Percentiles rank a stretch among this genome's conserved stretches.
Conservation (phyloP, 2,329 filamentous ascomycete species). For the Fusarium illudens region DNA sequence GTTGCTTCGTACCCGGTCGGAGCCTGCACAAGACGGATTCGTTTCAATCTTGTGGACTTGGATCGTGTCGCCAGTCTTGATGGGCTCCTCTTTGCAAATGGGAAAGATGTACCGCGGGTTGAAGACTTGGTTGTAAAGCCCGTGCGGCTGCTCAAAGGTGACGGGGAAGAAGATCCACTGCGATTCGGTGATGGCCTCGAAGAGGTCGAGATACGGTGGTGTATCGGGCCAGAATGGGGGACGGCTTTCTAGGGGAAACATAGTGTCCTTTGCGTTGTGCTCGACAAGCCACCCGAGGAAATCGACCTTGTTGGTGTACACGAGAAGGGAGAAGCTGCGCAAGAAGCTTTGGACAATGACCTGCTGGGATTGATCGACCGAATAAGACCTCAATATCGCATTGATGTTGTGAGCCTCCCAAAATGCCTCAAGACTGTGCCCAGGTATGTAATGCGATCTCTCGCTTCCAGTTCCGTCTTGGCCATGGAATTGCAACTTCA, state of each 20-base stretch:
- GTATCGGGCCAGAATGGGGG: neutral
- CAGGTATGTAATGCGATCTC: neutral
- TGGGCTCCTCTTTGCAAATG: neutral
- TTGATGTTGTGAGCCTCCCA: neutral
- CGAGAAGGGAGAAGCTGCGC: conserved; percentile 6
- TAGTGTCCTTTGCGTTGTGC: neutral
- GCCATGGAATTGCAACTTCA: neutral
- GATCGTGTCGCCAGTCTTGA: neutral
- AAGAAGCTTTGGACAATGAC: neutral
- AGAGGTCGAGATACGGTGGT: neutral
- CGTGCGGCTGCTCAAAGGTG: neutral
- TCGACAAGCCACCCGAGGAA: neutral
- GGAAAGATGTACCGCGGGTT: neutral
- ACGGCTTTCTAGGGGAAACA: neutral
- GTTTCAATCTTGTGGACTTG: neutral
- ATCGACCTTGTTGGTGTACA: neutral
- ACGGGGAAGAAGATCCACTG: conserved; percentile 15
- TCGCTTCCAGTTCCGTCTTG: neutral
- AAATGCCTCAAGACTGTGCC: neutral
- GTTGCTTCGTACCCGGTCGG: neutral
- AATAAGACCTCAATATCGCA: neutral
- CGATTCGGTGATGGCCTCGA: neutral
- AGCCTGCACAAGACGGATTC: neutral
- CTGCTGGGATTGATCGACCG: neutral
- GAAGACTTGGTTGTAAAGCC: neutral